phyloP scores from a whole-genome alignment of 1,139 yeast genomes.

The Magnusiomyces paraingens region DNA sequence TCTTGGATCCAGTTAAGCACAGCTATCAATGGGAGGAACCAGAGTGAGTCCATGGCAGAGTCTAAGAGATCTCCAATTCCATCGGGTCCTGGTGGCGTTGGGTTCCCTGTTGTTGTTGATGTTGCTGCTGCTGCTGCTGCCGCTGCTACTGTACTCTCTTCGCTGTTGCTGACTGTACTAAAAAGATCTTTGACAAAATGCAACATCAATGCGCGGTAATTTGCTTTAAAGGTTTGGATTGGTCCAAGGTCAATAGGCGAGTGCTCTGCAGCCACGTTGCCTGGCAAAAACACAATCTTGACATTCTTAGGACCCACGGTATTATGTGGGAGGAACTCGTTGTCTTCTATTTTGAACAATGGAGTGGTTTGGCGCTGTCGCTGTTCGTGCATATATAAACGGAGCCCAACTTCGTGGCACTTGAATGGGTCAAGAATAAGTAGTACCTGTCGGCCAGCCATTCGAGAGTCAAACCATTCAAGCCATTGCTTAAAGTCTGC shows the following conservation, averaged over 20 bases:
- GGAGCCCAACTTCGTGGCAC: conserved; percentile 13
- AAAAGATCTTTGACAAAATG: neutral
- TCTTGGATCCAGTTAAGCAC: conserved; percentile 13
- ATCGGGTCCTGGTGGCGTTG: too few relatives aligned
- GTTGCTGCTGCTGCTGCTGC: too few relatives aligned
- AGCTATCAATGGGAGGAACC: too few relatives aligned
- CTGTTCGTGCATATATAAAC: neutral
- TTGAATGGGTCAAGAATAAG: conserved; percentile 14
- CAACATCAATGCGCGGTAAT: conserved; percentile 8
- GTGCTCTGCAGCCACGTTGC: conserved; percentile 6
- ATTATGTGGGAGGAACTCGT: conserved; percentile 2
- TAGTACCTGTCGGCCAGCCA: conserved; percentile 11
- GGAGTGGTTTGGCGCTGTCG: too few relatives aligned
- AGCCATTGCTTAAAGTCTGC: conserved; percentile 15
- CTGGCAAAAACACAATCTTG: conserved; percentile 11
- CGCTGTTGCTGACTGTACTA: too few relatives aligned
- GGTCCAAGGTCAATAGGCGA: conserved; percentile 14
- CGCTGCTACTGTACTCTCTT: too few relatives aligned
- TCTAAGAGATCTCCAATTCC: too few relatives aligned
- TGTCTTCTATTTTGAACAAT: too few relatives aligned
- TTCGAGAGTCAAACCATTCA: conserved; percentile 14
- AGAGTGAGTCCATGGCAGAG: too few relatives aligned
- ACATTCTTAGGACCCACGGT: conserved; percentile 7
- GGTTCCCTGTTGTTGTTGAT: too few relatives aligned
- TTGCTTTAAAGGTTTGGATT: conserved; percentile 15